These are phyloP conservation scores for Arthrobotrys sphaeroides DNA, from an alignment of 2,329 filamentous ascomycete species.

Conservation along the genomic window DNA sequence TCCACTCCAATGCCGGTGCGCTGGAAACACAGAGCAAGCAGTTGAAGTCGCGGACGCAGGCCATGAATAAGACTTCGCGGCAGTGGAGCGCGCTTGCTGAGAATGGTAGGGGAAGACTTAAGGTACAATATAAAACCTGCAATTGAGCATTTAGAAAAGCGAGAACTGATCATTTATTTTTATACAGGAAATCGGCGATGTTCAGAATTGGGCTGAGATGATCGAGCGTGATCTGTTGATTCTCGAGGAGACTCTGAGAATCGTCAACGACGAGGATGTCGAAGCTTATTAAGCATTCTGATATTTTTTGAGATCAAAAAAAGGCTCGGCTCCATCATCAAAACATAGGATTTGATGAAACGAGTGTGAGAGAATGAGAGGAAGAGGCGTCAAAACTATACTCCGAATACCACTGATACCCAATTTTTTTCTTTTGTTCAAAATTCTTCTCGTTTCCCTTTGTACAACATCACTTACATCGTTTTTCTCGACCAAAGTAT, in stretches of 20 bases:
- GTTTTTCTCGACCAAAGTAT: background rate
- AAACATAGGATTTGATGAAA: background rate
- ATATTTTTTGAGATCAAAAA: no score
- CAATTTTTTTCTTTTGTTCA: no score
- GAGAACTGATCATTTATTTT: no score
- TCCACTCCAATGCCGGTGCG: slow-evolving; percentile 74
- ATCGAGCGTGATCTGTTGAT: slow-evolving; percentile 74
- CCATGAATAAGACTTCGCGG: slow-evolving; percentile 71
- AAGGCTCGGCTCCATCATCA: background rate
- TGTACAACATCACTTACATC: slow-evolving; percentile 1
- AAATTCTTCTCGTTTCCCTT: slow-evolving; percentile 59
- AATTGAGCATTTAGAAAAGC: no score
- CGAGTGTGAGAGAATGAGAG: slow-evolving; percentile 72
- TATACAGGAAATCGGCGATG: slow-evolving; percentile 75
- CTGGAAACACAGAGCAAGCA: slow-evolving; percentile 75
- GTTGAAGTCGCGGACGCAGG: slow-evolving; percentile 70
- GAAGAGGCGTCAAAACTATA: no score
- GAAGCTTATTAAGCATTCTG: slow-evolving; percentile 54
- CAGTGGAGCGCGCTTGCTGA: slow-evolving; percentile 72
- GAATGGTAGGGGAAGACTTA: slow-evolving; percentile 72
- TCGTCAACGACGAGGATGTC: slow-evolving; percentile 63
- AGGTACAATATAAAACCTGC: slow-evolving; percentile 65
- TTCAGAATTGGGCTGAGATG: slow-evolving; percentile 89
- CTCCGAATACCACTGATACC: no score
- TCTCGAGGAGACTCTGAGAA: slow-evolving; percentile 71